Conservation (phyloP, 139 green algal genomes). For the Volvox africanus region DNA sequence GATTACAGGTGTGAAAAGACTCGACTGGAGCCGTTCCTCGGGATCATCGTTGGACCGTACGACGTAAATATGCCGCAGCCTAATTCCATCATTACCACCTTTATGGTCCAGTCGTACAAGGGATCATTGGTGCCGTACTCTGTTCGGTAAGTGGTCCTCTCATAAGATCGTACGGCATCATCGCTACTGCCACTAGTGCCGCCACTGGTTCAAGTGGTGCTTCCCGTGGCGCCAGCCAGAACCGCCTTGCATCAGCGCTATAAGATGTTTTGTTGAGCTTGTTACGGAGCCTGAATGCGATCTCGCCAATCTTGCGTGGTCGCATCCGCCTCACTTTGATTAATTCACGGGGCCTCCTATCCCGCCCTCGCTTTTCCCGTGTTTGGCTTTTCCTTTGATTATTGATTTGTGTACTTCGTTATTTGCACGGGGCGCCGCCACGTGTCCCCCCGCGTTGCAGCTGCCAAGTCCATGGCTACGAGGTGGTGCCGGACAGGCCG, state of each 20-base stretch:
- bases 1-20: not conserved
- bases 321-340: no score
- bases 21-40: conserved; percentile 83
- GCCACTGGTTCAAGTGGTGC: not conserved
- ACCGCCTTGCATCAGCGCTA: no score
- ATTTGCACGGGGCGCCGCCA: no score
- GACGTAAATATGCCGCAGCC: conserved; percentile 73
- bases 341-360: no score
- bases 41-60: conserved; percentile 86
- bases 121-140: conserved; percentile 42
- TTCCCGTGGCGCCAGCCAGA: no score
- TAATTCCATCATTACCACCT: conserved; percentile 53
- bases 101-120: conserved; percentile 55
- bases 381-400: no score
- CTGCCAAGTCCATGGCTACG: conserved; percentile 28
- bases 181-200: no score
- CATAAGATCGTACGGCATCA: not conserved
- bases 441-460: not conserved
- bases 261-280: no score
- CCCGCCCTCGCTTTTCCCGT: no score
- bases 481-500: conserved; percentile 33
- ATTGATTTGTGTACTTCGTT: no score
- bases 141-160: conserved; percentile 39
- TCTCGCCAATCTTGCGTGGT: no score
- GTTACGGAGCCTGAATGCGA: no score